Evolutionary conservation across 495 filamentous ascomycete species (phyloP).

Genomic region (Penicillium dipodomyicola): DNA sequence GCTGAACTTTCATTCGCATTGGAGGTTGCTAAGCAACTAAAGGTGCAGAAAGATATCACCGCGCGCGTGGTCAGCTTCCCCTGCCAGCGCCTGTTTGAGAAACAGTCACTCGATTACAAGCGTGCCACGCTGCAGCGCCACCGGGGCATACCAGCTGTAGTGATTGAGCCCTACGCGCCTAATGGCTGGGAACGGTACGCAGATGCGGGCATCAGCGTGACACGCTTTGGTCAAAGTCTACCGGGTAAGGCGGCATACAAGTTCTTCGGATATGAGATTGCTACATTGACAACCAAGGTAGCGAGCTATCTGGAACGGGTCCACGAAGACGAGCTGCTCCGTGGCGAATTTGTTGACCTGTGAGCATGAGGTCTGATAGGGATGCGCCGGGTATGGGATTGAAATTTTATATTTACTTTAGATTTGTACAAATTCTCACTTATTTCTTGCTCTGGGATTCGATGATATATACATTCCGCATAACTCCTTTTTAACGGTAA

Average conservation of each 20-base stretch:
- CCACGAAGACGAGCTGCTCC: slow-evolving; percentile 29
- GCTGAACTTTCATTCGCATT: slow-evolving; percentile 49
- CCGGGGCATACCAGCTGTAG: slow-evolving; percentile 42
- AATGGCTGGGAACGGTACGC: slow-evolving; percentile 62
- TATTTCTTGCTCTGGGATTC: not conserved
- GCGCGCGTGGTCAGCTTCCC: slow-evolving; percentile 56
- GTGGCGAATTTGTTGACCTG: slow-evolving; percentile 42
- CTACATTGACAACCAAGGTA: slow-evolving; percentile 45
- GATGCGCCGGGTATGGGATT: not conserved
- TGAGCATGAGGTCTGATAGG: slow-evolving; percentile 10
- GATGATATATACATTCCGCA: not conserved
- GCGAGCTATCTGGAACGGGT: slow-evolving; percentile 42
- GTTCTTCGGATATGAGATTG: slow-evolving; percentile 52
- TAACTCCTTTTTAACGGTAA: not conserved
- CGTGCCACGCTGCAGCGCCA: slow-evolving; percentile 37
- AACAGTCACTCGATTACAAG: slow-evolving; percentile 50
- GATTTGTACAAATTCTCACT: not conserved
- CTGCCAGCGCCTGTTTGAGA: slow-evolving; percentile 53
- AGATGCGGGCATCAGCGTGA: slow-evolving; percentile 50
- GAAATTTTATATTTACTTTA: not conserved
- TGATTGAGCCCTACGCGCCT: slow-evolving; percentile 54
- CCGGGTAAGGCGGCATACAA: slow-evolving; percentile 53
- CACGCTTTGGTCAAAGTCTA: slow-evolving; percentile 48
- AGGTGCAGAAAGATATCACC: slow-evolving; percentile 34
- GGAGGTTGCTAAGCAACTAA: slow-evolving; percentile 34